Evolutionary conservation across 768 basidiomycete species (phyloP).

Genomic region (Podaxis mareebaensis): DNA sequence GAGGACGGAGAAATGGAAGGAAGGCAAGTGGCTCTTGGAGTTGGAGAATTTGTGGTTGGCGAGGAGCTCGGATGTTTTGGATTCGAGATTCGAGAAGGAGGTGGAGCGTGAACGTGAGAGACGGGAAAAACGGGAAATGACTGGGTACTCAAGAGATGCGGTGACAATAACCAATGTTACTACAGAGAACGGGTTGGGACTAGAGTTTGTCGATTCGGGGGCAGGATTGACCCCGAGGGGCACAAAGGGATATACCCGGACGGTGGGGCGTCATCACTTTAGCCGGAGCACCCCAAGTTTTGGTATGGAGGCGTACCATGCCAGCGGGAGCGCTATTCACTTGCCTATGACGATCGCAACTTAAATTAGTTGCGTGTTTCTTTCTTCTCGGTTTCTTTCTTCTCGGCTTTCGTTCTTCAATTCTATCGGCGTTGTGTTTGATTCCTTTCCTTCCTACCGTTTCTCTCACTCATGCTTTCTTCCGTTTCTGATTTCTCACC

Average conservation of each 20-base stretch:
- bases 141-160: slow-evolving; percentile 18
- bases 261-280: neutral
- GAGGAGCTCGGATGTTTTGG: neutral
- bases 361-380: neutral
- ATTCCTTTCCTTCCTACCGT: neutral
- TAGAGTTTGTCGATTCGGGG: slow-evolving; percentile 22
- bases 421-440: neutral
- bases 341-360: slow-evolving; percentile 5
- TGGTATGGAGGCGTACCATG: neutral
- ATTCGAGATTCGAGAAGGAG: slow-evolving; percentile 8
- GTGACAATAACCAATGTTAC: slow-evolving; percentile 25
- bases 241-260: slow-evolving; percentile 3
- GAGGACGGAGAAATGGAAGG: slow-evolving; percentile 62
- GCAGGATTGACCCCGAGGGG: too few species aligned
- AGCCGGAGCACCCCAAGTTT: slow-evolving; percentile 2
- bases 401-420: neutral
- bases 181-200: slow-evolving; percentile 40
- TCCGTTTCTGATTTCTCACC: neutral
- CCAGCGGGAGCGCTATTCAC: slow-evolving; percentile 8
- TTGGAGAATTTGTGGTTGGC: slow-evolving; percentile 42
- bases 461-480: neutral
- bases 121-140: slow-evolving; percentile 10
- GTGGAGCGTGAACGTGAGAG: neutral
- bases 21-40: slow-evolving; percentile 59
- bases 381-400: neutral